Base-by-base conservation (phyloP, 495 filamentous ascomycete species). In the Lepraria neglecta region DNA sequence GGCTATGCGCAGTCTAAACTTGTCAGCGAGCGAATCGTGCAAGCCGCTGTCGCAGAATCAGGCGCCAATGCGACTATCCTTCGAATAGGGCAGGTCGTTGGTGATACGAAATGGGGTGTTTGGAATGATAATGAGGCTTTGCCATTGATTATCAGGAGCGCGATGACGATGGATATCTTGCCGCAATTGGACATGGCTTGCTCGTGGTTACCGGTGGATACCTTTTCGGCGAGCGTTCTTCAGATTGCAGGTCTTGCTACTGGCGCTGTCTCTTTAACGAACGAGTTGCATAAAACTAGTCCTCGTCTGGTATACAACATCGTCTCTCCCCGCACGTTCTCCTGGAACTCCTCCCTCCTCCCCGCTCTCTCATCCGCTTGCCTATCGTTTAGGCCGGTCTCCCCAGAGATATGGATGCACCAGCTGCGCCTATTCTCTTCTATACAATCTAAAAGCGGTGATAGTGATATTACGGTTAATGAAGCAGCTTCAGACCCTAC, bases 91-190 rank as follows among this genome's bases (percentile, higher is more conserved):
- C 83, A 87, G 64, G 75, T 86, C n/a, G 67, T 73, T 1, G 83
- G 80, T 1, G 82, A 83, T 52, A 74, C 68, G 30, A 56, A 62
- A 12, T 67, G 71, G 52, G 84, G 81, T 0, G 56, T 81, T 0
- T 86, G 83, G 83, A 85, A 85, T 65, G 77, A 79, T 47, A 77
- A 68, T 5, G 84, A 87, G 59, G 78, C 77, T 0, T 68, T 84
- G 0, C 80, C 83, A 27, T 65, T 81, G 21, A 80, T 87, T 59
- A 71, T 87, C 11, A 73, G 78, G n/a, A 78, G 75, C 21, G 79
- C 79, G 0, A 42, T 77, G 48, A 77, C 79, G 0, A 65, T 82
- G 6, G 69, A 72, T 2, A 75, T 71, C 1, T 66, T 85, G 6
- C 84, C 83, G 0, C 71, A 65, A 0, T 65, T 86, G 1, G 56